A percentile compares a stretch with the other conserved stretches of the same genome.
Conservation (phyloP, 257 asterid genomes). For the Cinchona pubescens region DNA sequence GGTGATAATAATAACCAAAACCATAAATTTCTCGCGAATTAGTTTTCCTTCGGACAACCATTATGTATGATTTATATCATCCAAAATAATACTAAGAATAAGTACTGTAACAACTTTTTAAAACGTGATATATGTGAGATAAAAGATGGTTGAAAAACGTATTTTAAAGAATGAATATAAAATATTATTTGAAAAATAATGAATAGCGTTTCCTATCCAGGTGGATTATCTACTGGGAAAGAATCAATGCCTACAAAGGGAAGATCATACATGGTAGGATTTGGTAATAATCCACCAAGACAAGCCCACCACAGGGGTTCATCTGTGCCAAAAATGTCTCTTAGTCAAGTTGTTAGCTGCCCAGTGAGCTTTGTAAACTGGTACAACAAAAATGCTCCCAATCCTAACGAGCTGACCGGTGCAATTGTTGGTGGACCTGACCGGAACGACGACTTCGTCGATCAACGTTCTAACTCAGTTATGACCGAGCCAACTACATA, state of each 20-base stretch:
- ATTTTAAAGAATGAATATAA: too few relatives aligned
- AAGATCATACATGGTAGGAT: slow-evolving; percentile 86
- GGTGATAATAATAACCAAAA: slow-evolving; percentile 27
- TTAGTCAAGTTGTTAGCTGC: slow-evolving; percentile 35
- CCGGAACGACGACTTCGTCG: slow-evolving; percentile 48
- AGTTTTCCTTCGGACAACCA: too few relatives aligned
- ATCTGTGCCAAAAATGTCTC: slow-evolving; percentile 53
- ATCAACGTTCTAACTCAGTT: slow-evolving; percentile 50
- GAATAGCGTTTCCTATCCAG: too few relatives aligned
- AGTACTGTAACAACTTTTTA: too few relatives aligned
- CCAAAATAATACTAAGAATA: too few relatives aligned
- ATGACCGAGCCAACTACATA: slow-evolving; percentile 76
- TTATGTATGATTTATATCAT: too few relatives aligned
- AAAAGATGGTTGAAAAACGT: too few relatives aligned
- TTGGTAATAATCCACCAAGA: slow-evolving; percentile 63
- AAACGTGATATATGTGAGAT: too few relatives aligned
- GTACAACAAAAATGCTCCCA: slow-evolving; percentile 42
- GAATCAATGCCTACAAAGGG: slow-evolving; percentile 56
- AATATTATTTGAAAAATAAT: too few relatives aligned
- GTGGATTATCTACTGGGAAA: slow-evolving; percentile 69
- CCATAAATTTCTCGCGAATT: background rate
- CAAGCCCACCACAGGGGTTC: slow-evolving; percentile 94
- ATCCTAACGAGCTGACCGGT: slow-evolving; percentile 75
- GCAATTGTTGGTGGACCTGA: slow-evolving; percentile 91
- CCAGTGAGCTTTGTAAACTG: slow-evolving; percentile 57